Conservation (phyloP, 73 alveolate genomes). For the Uronychia binucleata region DNA sequence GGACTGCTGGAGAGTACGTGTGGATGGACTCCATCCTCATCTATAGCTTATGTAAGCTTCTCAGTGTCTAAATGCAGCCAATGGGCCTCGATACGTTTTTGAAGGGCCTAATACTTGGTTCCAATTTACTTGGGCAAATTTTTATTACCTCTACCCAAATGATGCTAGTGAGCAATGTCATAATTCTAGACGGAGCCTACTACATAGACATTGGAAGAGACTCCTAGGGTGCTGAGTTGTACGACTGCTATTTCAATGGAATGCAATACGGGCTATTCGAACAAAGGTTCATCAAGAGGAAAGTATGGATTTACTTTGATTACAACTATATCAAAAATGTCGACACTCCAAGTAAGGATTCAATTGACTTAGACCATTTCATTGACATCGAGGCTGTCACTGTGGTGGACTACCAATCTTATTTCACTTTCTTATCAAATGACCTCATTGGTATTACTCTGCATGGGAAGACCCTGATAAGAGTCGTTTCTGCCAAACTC, state of each 20-base stretch:
- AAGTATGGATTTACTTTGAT: background rate
- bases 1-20: background rate
- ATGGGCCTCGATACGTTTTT: no score
- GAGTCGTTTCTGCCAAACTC: background rate
- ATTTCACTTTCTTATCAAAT: background rate
- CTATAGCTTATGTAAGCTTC: background rate
- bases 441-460: background rate
- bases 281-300: background rate
- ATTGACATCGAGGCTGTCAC: background rate
- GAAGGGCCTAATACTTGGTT: no score
- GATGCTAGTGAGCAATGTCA: no score
- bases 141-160: no score
- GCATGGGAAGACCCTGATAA: background rate
- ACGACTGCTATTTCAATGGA: background rate
- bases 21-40: background rate
- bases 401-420: background rate
- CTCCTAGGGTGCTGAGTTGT: background rate
- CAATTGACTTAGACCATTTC: background rate
- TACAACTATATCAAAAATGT: background rate
- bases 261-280: background rate
- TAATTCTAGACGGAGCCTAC: no score
- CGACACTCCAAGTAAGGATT: background rate
- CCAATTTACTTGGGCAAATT: no score
- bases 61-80: no score
- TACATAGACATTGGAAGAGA: no score